Base-by-base conservation (phyloP, 2,329 filamentous ascomycete species). In the Diplodia seriata region DNA sequence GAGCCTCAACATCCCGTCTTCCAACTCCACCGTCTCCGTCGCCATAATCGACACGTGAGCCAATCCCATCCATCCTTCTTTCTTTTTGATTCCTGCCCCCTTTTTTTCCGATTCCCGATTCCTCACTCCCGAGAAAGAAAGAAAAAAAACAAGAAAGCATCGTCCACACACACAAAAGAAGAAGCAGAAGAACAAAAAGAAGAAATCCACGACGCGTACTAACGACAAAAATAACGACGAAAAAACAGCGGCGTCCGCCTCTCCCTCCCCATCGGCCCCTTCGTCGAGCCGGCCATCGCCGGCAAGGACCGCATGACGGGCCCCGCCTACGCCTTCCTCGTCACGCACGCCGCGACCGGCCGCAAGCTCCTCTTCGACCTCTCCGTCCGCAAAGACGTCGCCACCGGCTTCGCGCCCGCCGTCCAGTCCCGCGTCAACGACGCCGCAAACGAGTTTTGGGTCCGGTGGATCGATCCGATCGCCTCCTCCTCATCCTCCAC, bases 31-130 rank as follows among this genome's bases (percentile, higher is more conserved):
- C 31, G 55, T 36, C 29, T 54, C 40, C 23, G 31, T 54, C 31
- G 49, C 49, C n/a, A 47, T 64, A 4, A 64, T 64, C 23, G 61
- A 64, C 47, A 64, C 61, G 56, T 61, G 11, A 54, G 29, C 40
- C 20, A n/a, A 4, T 11, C 43, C n/a, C 9, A n/a, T 47, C 40
- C 3, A 3, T 5, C 6, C 18, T 47, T 5, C 5, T n/a, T 11
- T 50, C 47, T 50, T 50, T 50, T 9, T 50, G 23, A 26, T 26
- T 26, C 2, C 23, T 26, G 23, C 23, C 23, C 23, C 23, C 3
- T 3, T 26, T 3, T 26, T 26, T 26, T 26, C 23, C 23, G 23
- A 26, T 26, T 26, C 23, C 23, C 23, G 23, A 3, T 26, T 26
- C 23, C 23, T 3, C 2, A 26, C n/a, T 50, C 49, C n/a, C 31